phyloP scores from a whole-genome alignment of 345 rosid genomes.

The Gossypium bickii region DNA sequence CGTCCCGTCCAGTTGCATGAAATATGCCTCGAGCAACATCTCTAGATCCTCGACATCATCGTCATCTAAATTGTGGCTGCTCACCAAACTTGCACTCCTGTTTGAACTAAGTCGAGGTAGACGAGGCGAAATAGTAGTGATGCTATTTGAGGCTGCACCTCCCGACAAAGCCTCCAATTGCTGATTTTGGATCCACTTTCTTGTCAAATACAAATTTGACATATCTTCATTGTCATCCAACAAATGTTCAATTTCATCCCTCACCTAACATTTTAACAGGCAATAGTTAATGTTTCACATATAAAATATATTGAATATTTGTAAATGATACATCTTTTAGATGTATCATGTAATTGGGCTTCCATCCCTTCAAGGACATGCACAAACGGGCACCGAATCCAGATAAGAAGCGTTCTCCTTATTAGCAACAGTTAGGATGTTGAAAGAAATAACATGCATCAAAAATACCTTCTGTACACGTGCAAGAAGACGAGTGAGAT shows the following conservation, averaged over 20 bases:
- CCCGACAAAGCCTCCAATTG: conserved; percentile 56
- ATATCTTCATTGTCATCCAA: conserved; percentile 89
- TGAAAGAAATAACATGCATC: conserved; percentile 5
- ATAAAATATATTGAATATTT: neutral
- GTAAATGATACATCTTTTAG: neutral
- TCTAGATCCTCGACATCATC: conserved; percentile 85
- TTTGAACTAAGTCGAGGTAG: conserved; percentile 46
- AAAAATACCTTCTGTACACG: conserved; percentile 82
- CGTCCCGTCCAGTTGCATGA: conserved; percentile 92
- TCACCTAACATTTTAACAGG: conserved; percentile 44
- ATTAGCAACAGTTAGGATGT: neutral
- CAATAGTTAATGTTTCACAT: neutral
- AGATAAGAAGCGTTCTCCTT: neutral
- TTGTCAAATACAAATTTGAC: conserved; percentile 74
- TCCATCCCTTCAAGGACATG: neutral
- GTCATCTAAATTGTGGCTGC: conserved; percentile 44
- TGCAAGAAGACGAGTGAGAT: conserved; percentile 83
- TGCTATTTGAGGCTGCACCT: conserved; percentile 42
- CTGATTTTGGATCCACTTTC: conserved; percentile 80
- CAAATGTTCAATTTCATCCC: conserved; percentile 87
- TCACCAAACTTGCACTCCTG: conserved; percentile 59
- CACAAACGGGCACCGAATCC: neutral
- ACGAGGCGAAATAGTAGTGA: conserved; percentile 25
- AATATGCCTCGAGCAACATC: conserved; percentile 91
- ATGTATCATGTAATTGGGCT: neutral